Percentiles rank a stretch among this genome's conserved stretches.
Conservation (phyloP, 192 early-diverging fungal species). For the Coemansia furcata region DNA sequence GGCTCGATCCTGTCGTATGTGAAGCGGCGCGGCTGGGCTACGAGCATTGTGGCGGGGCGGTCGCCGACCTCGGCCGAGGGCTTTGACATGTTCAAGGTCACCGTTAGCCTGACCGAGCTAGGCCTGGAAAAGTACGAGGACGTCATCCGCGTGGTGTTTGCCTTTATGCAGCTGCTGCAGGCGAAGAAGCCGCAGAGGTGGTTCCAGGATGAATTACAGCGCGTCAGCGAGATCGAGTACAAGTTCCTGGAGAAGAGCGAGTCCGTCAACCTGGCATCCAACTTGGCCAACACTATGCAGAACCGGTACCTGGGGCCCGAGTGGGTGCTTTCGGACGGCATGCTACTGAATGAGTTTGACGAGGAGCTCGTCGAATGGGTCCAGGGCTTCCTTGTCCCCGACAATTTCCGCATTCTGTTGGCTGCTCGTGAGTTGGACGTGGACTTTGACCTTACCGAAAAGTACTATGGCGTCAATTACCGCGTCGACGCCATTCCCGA, state of each 20-base stretch:
- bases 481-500: slow-evolving; percentile 58
- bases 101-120: slow-evolving; percentile 78
- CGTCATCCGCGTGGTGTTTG: slow-evolving; percentile 77
- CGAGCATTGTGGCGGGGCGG: slow-evolving; percentile 65
- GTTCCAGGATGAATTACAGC: slow-evolving; percentile 77
- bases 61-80: slow-evolving; percentile 63
- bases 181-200: slow-evolving; percentile 68
- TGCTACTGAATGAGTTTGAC: slow-evolving; percentile 68
- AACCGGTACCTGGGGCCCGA: slow-evolving; percentile 64
- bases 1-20: slow-evolving; percentile 85
- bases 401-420: slow-evolving; percentile 63
- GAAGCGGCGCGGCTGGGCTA: slow-evolving; percentile 91
- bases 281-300: slow-evolving; percentile 76
- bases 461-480: slow-evolving; percentile 84
- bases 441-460: slow-evolving; percentile 59
- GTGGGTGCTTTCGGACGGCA: slow-evolving; percentile 64
- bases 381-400: slow-evolving; percentile 58
- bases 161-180: slow-evolving; percentile 84
- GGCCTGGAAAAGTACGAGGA: slow-evolving; percentile 77
- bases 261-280: slow-evolving; percentile 64
- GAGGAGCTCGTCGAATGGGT: slow-evolving; percentile 62
- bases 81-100: slow-evolving; percentile 74
- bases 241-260: slow-evolving; percentile 75
- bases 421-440: slow-evolving; percentile 43
- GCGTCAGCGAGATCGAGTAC: slow-evolving; percentile 56